Conservation (phyloP, 148 eudicot genomes). For the Cornus controversa region DNA sequence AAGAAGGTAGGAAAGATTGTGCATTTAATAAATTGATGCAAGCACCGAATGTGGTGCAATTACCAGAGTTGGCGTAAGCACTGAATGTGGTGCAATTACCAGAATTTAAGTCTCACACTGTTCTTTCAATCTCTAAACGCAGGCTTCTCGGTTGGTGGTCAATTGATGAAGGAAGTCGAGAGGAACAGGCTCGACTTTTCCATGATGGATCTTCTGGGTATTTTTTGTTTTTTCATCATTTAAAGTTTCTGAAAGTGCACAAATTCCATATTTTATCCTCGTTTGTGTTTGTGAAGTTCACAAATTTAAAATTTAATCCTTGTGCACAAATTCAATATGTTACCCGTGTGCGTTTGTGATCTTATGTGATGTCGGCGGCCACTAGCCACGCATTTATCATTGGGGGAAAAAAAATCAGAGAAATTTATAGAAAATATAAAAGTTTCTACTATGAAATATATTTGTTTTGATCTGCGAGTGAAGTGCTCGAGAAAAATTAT, state of each 20-base stretch:
- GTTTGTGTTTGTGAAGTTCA: not conserved
- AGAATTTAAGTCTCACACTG: too few species aligned
- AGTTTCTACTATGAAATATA: too few species aligned
- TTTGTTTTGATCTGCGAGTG: not conserved
- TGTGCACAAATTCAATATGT: not conserved
- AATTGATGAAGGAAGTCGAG: conserved; percentile 94
- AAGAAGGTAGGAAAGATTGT: not conserved
- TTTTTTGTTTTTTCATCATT: conserved; percentile 12
- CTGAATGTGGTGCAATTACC: not conserved
- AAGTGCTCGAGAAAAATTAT: too few species aligned
- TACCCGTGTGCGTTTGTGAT: not conserved
- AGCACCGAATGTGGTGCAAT: not conserved
- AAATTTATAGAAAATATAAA: too few species aligned
- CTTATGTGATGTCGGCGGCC: not conserved
- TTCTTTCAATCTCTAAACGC: conserved; percentile 11
- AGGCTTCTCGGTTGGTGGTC: conserved; percentile 99
- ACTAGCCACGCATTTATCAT: not conserved
- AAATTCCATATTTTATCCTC: not conserved
- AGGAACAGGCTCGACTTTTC: conserved; percentile 83
- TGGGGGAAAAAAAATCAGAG: not conserved
- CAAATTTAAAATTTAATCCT: not conserved
- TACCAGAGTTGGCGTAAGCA: not conserved
- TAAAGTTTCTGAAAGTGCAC: not conserved
- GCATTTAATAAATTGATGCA: not conserved
- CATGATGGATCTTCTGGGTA: conserved; percentile 76